Evolutionary conservation across 345 rosid species (phyloP), one percentile per base, ranked within the genome.

Genomic region (Trapa incisa): DNA sequence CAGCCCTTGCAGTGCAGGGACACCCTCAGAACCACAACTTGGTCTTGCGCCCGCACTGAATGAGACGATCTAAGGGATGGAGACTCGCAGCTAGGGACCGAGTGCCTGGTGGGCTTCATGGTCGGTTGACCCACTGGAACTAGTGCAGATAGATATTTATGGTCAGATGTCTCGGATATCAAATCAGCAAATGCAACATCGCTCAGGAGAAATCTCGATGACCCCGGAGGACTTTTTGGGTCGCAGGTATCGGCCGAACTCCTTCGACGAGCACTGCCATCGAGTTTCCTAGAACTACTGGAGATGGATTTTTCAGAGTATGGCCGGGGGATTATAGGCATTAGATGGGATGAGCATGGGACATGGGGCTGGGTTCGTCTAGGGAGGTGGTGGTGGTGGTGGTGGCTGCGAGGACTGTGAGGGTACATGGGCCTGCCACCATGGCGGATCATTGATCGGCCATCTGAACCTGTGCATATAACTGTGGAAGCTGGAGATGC

Each of bases 1-100:
- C 98, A 93, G 13, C 97, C 98, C 74, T 87, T 87, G 88, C 98
- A 93, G 70, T 93, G 92, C 65, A 93, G 88, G 56, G 98, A 87
- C 64, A 93, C 94, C 79, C 85, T 80, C 79, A 93, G 79, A 65
- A 90, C 91, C 71, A 93, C 98, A 62, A 93, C 91, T 54, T 85
- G 91, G 53, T 87, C 80, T 45, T 66, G 74, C 36, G 96, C 75
- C 61, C 79, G 74, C 69, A 78, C 71, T 0, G 86, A 76, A 38
- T 81, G 69, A 39, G 81, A 82, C 48, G 87, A 68, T 61, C 71
- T 89, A 14, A 75, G 67, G 61, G 76, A 42, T 11, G 72, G 78
- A 70, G 77, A 61, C 8, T 47, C 33, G 5, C 70, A 41, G 9
- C 64, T 53, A 8, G 66, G 38, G 14, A 68, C 73, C 48, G 42